phyloP scores from a whole-genome alignment of 768 basidiomycete genomes.

The Lactarius psammicola region DNA sequence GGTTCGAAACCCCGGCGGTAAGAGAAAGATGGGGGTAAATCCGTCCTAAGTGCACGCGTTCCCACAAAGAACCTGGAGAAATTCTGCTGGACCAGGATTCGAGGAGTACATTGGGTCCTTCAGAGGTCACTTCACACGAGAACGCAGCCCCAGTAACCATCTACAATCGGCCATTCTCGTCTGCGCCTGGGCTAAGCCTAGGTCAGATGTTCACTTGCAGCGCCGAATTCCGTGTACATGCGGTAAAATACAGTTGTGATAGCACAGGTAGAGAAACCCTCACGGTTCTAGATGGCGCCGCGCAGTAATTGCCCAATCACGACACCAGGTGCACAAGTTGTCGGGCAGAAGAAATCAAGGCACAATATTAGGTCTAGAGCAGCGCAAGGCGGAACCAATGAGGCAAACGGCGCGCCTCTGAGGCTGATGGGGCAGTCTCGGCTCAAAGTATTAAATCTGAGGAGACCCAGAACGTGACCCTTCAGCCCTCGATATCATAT shows the following conservation, averaged over 20 bases:
- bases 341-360: not conserved
- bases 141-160: not conserved
- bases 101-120: not conserved
- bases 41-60: not conserved
- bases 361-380: slow-evolving; percentile 1
- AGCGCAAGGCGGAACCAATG: not conserved
- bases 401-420: not conserved
- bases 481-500: not conserved
- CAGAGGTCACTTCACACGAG: not conserved
- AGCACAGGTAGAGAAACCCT: not conserved
- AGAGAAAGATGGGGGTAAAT: not conserved
- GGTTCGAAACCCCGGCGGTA: not conserved
- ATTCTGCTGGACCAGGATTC: not conserved
- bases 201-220: not conserved
- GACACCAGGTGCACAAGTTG: not conserved
- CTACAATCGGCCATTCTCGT: not conserved
- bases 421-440: not conserved
- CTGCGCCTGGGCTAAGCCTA: not conserved
- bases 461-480: not conserved
- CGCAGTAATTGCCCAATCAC: not conserved
- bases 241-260: not conserved
- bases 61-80: not conserved
- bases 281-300: not conserved
- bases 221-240: not conserved
- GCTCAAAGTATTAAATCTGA: not conserved